These are phyloP conservation scores for Aspergillus sparsus DNA, from an alignment of 495 filamentous ascomycete species.

Conservation along the genomic window DNA sequence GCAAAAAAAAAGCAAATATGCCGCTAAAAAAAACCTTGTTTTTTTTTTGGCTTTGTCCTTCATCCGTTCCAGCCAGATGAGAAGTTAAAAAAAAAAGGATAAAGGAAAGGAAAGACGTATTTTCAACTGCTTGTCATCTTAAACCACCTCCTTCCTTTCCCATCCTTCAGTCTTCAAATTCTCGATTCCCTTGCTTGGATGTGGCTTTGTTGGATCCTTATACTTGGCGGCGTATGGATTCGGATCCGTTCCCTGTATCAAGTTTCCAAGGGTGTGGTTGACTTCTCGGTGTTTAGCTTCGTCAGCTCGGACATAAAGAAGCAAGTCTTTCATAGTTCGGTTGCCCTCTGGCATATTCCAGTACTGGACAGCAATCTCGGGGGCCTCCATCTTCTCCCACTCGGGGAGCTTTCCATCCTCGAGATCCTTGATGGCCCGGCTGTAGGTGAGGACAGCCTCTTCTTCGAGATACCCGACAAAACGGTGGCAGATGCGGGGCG, in stretches of 20 bases:
- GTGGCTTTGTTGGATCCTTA: conserved; percentile 60
- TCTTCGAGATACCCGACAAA: conserved; percentile 98
- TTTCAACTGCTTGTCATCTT: conserved; percentile 21
- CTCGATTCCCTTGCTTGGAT: conserved; percentile 70
- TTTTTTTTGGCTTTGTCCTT: too few species aligned
- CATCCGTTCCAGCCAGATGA: conserved; percentile 1
- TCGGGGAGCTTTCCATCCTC: conserved; percentile 79
- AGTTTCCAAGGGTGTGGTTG: conserved; percentile 89
- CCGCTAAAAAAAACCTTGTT: background rate
- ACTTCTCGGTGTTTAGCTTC: conserved; percentile 98
- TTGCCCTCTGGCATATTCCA: conserved; percentile 90
- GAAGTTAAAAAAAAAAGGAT: background rate
- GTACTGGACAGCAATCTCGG: conserved; percentile 85
- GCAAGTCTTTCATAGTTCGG: conserved; percentile 79
- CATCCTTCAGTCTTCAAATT: conserved; percentile 70
- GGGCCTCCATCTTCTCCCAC: conserved; percentile 78
- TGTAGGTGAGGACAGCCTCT: conserved; percentile 95
- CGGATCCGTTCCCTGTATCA: conserved; percentile 78
- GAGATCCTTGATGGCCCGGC: conserved; percentile 79
- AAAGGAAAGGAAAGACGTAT: background rate
- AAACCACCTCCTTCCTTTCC: conserved; percentile 81
- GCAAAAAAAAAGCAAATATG: background rate
- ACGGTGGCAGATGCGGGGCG: conserved; percentile 86
- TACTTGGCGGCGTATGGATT: conserved; percentile 87
- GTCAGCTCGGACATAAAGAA: conserved; percentile 88